Evolutionary conservation across 2,329 filamentous ascomycete genomes (phyloP), one percentile per base, ranked within the genome.

Genomic region (Alternaria arborescens): DNA sequence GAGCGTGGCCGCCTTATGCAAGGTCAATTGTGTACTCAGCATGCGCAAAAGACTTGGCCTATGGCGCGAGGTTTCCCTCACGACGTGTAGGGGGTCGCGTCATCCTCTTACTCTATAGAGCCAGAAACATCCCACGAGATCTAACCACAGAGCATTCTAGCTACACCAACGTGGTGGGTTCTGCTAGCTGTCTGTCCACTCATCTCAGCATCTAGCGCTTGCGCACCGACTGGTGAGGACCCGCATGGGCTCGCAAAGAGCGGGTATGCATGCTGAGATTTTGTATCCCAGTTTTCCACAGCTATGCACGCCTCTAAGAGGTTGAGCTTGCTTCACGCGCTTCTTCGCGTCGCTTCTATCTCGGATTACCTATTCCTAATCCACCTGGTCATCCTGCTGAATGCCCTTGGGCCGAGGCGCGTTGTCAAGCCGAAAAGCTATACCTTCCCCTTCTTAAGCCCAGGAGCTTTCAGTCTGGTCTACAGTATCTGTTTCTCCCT

Each of bases 131-230:
- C 62, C 70, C 67, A 71, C 70, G 64, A 55, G 30, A 34, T 48
- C 61, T 60, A 62, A 66, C 71, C 70, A 71, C 63, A 67, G 64
- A 69, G 58, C 65, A 52, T 26, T 52, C 53, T 44, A 55, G 59
- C 56, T 69, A 64, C 51, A 61, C 60, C 55, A 71, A 72, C 69
- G 71, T 76, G 71, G 68, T 59, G 60, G 57, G 48, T 58, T 66
- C 61, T 65, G 47, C 64, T 59, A 52, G 61, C 41, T 34, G 55
- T 30, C 64, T 62, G 60, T 66, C 66, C 64, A 64, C 67, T 65
- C 60, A 44, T 34, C 58, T 62, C 60, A 55, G 56, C 28, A 66
- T 62, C 65, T 67, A 68, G 65, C 52, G 65, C 50, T 54, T 52
- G 64, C 41, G 56, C 52, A 57, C 52, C 60, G 48, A 59, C 58